A percentile compares a stretch with the other conserved stretches of the same genome.
Conservation (phyloP, 768 basidiomycete genomes). For the Daedaleopsis nitida region DNA sequence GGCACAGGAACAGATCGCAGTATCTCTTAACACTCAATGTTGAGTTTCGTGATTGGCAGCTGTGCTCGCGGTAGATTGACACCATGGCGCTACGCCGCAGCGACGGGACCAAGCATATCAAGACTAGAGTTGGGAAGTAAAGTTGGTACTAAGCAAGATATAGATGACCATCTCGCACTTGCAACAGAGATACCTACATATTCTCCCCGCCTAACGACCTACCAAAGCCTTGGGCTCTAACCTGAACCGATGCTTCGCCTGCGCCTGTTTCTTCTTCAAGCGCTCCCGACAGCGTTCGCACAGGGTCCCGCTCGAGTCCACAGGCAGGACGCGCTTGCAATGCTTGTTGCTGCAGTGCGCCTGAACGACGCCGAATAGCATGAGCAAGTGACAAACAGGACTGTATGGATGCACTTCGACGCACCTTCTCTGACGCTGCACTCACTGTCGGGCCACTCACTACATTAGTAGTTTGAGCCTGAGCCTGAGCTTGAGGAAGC, state of each 20-base stretch:
- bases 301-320: slow-evolving; percentile 30
- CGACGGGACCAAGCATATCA: too few relatives aligned
- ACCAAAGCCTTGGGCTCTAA: slow-evolving; percentile 29
- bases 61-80: too few relatives aligned
- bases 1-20: too few relatives aligned
- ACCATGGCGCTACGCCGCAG: too few relatives aligned
- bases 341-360: slow-evolving; percentile 35
- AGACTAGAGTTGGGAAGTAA: too few relatives aligned
- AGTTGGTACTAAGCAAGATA: too few relatives aligned
- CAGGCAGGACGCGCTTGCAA: slow-evolving; percentile 41
- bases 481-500: neutral
- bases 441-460: neutral
- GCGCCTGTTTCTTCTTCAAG: slow-evolving; percentile 47
- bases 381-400: neutral
- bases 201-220: neutral
- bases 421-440: neutral
- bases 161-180: neutral
- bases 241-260: slow-evolving; percentile 46
- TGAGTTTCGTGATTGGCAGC: too few relatives aligned
- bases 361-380: slow-evolving; percentile 11
- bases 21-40: too few relatives aligned
- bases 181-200: neutral
- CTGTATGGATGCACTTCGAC: neutral
- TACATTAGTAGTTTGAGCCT: neutral
- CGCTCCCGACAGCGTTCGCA: slow-evolving; percentile 48